Evolutionary conservation across 805 yeast species (phyloP), one percentile per base, ranked within the genome.

Genomic region (Saccharomycopsis oosterbeekiorum): DNA sequence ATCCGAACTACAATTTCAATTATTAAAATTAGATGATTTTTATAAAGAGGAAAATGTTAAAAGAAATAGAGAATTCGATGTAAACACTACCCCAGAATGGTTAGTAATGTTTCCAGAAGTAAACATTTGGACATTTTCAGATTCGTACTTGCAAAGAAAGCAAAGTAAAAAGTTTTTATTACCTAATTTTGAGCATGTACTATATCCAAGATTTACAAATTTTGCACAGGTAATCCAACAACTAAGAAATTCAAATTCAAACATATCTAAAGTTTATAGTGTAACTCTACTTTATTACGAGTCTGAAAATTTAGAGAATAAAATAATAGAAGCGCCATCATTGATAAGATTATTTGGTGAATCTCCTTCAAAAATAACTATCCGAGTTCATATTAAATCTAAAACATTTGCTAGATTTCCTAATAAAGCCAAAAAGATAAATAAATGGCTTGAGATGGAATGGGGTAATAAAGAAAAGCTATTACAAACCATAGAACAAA

Each of bases 81-180:
- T 64, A n/a, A 75, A 77, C 1, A 76, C 70, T 41, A 69, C 66
- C n/a, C 76, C 75, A 34, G 79, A 81, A 65, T 84, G 96, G 89
- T 67, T 90, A 0, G 83, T 85, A 0, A 65, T 88, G 9, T 91
- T 91, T 66, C 97, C 97, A 0, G 97, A 92, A 71, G 97, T 88
- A 4, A 88, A 87, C 67, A 81, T 87, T 8, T 80, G 82, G 70
- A 80, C 84, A 0, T 75, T 79, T 11, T 79, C 79, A 42, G 77
- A 77, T 55, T 70, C 66, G 50, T 75, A 55, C 65, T 70, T 67
- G 58, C 96, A 90, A 64, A 75, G 78, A 47, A 76, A 78, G 37
- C 77, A 84, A 63, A 78, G 85, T 56, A 79, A 79, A 50, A 78
- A 79, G 61, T 83, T 79, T 67, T 86, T 79, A 60, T 74, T 87